Conservation (phyloP, 352 stramenopile genomes). For the Phytophthora ramorum region DNA sequence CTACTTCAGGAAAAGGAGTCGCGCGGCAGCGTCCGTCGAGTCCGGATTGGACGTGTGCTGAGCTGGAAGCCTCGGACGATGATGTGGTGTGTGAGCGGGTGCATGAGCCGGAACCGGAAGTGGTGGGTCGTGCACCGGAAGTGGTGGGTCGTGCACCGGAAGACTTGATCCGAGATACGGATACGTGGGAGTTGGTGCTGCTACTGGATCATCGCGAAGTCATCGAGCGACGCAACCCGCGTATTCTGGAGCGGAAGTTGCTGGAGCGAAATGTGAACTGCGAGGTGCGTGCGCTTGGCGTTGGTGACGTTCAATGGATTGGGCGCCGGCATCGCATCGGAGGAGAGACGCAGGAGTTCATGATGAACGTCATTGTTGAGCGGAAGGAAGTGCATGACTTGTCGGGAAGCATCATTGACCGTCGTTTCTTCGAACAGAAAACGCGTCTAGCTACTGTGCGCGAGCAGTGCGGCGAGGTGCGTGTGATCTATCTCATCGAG, state of each 20-base stretch:
- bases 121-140: slow-evolving; percentile 18
- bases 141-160: neutral
- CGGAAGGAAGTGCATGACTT: slow-evolving; percentile 84
- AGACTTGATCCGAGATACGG: slow-evolving; percentile 41
- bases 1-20: neutral
- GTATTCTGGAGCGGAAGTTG: slow-evolving; percentile 83
- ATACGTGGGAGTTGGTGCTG: slow-evolving; percentile 82
- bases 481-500: slow-evolving; percentile 88
- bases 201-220: slow-evolving; percentile 87
- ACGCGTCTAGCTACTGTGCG: slow-evolving; percentile 53
- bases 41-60: slow-evolving; percentile 38
- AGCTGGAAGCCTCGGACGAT: slow-evolving; percentile 56
- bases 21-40: slow-evolving; percentile 14
- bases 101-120: slow-evolving; percentile 31
- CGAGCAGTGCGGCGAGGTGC: slow-evolving; percentile 64
- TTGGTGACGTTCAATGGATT: slow-evolving; percentile 86
- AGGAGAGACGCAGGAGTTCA: slow-evolving; percentile 56
- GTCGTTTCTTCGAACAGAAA: slow-evolving; percentile 85
- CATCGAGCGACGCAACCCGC: slow-evolving; percentile 71
- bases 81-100: slow-evolving; percentile 7
- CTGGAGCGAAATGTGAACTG: slow-evolving; percentile 79
- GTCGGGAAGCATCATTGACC: slow-evolving; percentile 86
- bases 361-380: slow-evolving; percentile 87
- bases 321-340: slow-evolving; percentile 56
- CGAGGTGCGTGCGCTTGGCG: slow-evolving; percentile 77